phyloP scores from a whole-genome alignment of 345 rosid species.

The Noccaea bulbosa region DNA sequence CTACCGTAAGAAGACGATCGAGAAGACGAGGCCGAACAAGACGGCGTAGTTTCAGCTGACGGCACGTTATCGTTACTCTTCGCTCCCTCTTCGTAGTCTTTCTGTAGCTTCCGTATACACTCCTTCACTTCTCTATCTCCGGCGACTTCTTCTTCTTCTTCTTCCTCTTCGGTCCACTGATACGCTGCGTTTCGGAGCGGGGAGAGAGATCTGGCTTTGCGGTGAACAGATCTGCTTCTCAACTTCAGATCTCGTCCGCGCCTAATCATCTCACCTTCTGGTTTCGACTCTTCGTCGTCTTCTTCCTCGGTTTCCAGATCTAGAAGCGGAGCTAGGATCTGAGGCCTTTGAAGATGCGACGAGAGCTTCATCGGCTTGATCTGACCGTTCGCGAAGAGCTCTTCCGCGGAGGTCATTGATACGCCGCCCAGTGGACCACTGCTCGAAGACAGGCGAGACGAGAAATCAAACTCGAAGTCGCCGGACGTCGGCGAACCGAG shows the following conservation, averaged over 20 bases:
- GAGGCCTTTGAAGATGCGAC: constrained; percentile 80
- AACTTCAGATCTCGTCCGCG: constrained; percentile 78
- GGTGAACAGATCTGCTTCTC: constrained; percentile 66
- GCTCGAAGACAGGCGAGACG: constrained; percentile 54
- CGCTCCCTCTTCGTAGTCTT: constrained; percentile 32
- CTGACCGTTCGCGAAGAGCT: constrained; percentile 84
- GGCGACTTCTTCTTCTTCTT: constrained; percentile 7
- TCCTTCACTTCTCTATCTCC: constrained; percentile 34
- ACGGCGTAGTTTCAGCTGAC: constrained; percentile 46
- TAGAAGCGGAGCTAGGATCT: constrained; percentile 65
- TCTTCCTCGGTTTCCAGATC: constrained; percentile 76
- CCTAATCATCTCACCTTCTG: background rate
- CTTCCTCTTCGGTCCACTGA: constrained; percentile 46
- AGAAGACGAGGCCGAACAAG: constrained; percentile 77
- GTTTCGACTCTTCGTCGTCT: constrained; percentile 33
- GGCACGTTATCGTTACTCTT: constrained; percentile 36
- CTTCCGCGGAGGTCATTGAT: constrained; percentile 94
- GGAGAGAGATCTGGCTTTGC: constrained; percentile 91
- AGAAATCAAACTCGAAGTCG: constrained; percentile 87
- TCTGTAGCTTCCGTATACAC: constrained; percentile 35
- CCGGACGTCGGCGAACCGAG: constrained; percentile 40
- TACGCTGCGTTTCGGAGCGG: constrained; percentile 60
- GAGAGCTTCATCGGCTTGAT: constrained; percentile 96
- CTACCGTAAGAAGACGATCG: constrained; percentile 88
- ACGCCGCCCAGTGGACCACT: constrained; percentile 53